A percentile compares a stretch with the other conserved stretches of the same genome.
Conservation (phyloP, 2,329 filamentous ascomycete genomes). For the Curvularia eragrostidis region DNA sequence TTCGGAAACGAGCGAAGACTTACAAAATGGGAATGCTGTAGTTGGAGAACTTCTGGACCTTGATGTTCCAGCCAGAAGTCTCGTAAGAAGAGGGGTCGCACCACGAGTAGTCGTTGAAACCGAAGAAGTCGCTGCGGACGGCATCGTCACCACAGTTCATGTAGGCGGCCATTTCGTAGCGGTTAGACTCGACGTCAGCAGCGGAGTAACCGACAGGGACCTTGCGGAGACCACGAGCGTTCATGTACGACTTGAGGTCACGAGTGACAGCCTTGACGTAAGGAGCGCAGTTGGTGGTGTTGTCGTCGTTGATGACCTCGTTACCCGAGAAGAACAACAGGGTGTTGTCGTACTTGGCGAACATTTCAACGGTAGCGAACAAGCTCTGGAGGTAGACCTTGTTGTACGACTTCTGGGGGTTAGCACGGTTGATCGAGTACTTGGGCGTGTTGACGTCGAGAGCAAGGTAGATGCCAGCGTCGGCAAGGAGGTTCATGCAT, state of each 20-base stretch:
- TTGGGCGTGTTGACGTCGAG: slow-evolving; percentile 90
- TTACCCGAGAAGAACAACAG: slow-evolving; percentile 84
- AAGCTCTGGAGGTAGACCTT: slow-evolving; percentile 82
- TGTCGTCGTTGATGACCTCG: slow-evolving; percentile 74
- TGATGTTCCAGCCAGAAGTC: slow-evolving; percentile 80
- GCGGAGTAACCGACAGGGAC: slow-evolving; percentile 84
- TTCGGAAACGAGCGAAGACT: slow-evolving; percentile 22
- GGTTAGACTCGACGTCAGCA: slow-evolving; percentile 85
- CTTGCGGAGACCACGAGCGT: slow-evolving; percentile 69
- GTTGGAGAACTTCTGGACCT: slow-evolving; percentile 85
- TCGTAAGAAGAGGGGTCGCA: slow-evolving; percentile 74
- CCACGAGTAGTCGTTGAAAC: slow-evolving; percentile 90
- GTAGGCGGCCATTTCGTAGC: slow-evolving; percentile 84
- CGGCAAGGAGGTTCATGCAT: slow-evolving; percentile 82
- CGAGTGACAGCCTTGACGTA: slow-evolving; percentile 76
- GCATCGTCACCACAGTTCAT: slow-evolving; percentile 92
- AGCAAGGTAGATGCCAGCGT: slow-evolving; percentile 90
- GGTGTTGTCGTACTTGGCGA: slow-evolving; percentile 83
- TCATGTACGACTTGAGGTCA: slow-evolving; percentile 82
- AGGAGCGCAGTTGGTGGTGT: slow-evolving; percentile 69
- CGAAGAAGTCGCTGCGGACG: slow-evolving; percentile 85
- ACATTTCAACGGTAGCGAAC: slow-evolving; percentile 87
- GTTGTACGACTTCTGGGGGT: slow-evolving; percentile 83
- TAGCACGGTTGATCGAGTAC: slow-evolving; percentile 83
- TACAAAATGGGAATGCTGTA: slow-evolving; percentile 87